These are phyloP conservation scores for Ceratocystis harringtonii DNA, from an alignment of 2,329 filamentous ascomycete genomes.

Conservation along the genomic window DNA sequence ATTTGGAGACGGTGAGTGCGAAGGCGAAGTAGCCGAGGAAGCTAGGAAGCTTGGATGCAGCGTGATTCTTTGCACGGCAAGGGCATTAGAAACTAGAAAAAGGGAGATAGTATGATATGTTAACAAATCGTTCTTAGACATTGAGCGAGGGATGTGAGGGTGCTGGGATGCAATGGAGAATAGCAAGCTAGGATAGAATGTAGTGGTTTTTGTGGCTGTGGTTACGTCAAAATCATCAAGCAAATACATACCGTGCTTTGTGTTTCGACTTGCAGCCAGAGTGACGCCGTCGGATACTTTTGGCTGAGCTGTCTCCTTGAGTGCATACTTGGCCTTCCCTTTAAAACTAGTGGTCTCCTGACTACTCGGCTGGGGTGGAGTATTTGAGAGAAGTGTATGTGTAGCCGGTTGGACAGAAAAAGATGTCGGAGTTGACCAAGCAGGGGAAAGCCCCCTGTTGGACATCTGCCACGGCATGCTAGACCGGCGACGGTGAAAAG, in stretches of 20 bases:
- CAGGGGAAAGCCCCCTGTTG: background rate
- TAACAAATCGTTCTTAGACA: background rate
- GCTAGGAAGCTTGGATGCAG: background rate
- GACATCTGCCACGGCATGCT: constrained; percentile 12
- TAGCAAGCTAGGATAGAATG: background rate
- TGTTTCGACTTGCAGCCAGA: background rate
- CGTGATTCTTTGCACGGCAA: constrained; percentile 8
- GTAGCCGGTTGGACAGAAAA: background rate
- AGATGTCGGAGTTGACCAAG: background rate
- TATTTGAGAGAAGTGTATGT: background rate
- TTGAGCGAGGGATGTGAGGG: background rate
- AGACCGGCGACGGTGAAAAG: constrained; percentile 8
- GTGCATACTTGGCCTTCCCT: background rate
- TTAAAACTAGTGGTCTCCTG: background rate
- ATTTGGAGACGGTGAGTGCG: background rate
- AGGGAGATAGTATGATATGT: background rate
- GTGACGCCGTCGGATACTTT: background rate
- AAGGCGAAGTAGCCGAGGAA: background rate
- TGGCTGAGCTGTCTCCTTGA: background rate
- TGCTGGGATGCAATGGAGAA: background rate
- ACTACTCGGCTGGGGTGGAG: background rate
- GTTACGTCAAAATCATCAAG: background rate
- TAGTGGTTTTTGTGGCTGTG: background rate
- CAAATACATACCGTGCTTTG: constrained; percentile 5
- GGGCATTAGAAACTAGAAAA: constrained; percentile 3